phyloP scores from a whole-genome alignment of 805 yeast genomes.

The Saccharomyces paradoxus region DNA sequence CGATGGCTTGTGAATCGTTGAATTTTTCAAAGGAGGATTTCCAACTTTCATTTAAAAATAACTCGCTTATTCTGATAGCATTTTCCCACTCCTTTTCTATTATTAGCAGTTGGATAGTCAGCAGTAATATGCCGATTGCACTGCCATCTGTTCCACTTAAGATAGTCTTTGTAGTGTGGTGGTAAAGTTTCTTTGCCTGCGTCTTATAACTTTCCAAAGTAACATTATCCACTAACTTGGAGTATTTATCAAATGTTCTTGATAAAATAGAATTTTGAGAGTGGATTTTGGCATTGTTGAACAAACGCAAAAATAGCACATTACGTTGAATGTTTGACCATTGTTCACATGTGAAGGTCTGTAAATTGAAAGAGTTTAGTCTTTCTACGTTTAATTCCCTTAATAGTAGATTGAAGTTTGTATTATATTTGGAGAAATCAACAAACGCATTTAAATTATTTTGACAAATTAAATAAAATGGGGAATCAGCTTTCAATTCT shows the following conservation, averaged over 20 bases:
- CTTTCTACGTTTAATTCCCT: conserved; percentile 30
- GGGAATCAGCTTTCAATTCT: conserved; percentile 16
- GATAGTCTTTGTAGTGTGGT: conserved; percentile 15
- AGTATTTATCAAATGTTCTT: conserved; percentile 19
- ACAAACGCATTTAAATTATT: conserved; percentile 26
- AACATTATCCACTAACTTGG: conserved; percentile 16
- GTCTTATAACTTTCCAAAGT: conserved; percentile 23
- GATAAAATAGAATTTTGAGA: conserved; percentile 15
- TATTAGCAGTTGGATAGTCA: conserved; percentile 23
- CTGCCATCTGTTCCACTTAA: conserved; percentile 16
- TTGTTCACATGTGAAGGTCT: conserved; percentile 22
- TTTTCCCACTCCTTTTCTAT: conserved; percentile 24
- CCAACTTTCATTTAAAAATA: conserved; percentile 12
- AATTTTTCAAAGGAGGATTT: background rate
- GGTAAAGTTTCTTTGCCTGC: conserved; percentile 25
- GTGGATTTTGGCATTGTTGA: conserved; percentile 18
- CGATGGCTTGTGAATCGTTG: background rate
- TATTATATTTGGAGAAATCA: conserved; percentile 26
- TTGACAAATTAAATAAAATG: conserved; percentile 25
- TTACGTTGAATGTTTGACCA: conserved; percentile 20
- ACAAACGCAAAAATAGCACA: conserved; percentile 18
- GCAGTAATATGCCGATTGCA: conserved; percentile 17
- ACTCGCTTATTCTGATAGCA: conserved; percentile 24
- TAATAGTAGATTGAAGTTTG: conserved; percentile 25
- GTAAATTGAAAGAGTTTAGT: conserved; percentile 13